Base-by-base conservation (phyloP, 306 rosid genomes). In the Sindora glabra region DNA sequence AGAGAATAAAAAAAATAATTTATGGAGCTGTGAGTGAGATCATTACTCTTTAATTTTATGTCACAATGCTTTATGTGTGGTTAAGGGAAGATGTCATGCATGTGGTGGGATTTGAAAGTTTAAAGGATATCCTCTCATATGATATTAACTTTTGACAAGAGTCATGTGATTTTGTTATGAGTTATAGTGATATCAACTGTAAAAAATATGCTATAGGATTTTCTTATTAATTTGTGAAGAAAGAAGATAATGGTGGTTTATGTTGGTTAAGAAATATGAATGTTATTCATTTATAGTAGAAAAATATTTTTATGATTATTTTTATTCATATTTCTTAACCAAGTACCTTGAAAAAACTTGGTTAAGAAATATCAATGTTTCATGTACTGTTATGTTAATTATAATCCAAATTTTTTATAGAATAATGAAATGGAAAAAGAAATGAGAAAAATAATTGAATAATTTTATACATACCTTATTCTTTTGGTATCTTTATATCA, bases 151-250 rank as follows among this genome's bases (percentile, higher is more conserved):
- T 72, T 23, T 58, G 30, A 51, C 23, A 23, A 44, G 17, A 29
- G 42, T 17, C 75, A 58, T 72, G 70, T 68, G 78, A 72, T n/a
- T n/a, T 23, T 6, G 58, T 68, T 73, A 57, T 21, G 44, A n/a
- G 8, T 68, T 64, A 62, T 72, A 51, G 59, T 72, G 70, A 77
- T 66, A 64, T 50, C 21, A 40, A 18, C 68, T 14, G 16, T 59
- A 52, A 37, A 37, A 71, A 66, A 62, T 67, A 40, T 30, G 50
- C 4, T 17, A 44, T 54, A 55, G 8, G 48, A 56, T 37, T 59
- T 37, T 42, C 5, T 17, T n/a, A 23, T 24, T 5, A 13, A 38
- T 1, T 5, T 10, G 10, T 2, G n/a, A 38, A 38, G 12, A 38
- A 2, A 13, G 3, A 38, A 5, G 14, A 10, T 9, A 38, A 2